Base-by-base conservation (phyloP, 2,329 filamentous ascomycete genomes). In the Clarireedia paspali region DNA sequence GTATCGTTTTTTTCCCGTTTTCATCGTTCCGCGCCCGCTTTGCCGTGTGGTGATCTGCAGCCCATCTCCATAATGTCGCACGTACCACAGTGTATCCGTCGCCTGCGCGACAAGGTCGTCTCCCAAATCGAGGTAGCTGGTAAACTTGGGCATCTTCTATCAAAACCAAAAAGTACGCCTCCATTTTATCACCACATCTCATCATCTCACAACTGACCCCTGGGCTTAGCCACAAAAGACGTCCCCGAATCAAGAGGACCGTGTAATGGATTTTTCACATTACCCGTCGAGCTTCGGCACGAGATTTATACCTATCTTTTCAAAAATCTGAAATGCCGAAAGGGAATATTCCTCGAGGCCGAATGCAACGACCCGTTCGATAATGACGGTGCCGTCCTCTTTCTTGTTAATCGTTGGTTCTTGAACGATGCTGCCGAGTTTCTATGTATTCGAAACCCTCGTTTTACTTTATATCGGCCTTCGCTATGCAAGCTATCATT, bases 261-360 rank as follows among this genome's bases (percentile, higher is more conserved):
- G 15, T 26, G 42, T 47, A 47, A 26, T 53, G 50, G 30, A 20
- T 53, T 53, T 14, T 54, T 48, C 36, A 54, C 39, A 24, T 23
- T 54, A 40, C 52, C 46, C 6, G 34, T 34, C 24, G 52, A 50
- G 46, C 44, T 50, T 42, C 36, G 52, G 46, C 46, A 55, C 24
- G 52, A 50, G 20, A 6, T 55, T 20, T 50, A 55, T 49, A 50
- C 45, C 30, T 50, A 55, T 30, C 52, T 55, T 36, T 55, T 55
- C 46, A 55, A 24, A 6, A 30, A 55, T 9, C 40, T 55, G 26
- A 55, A 36, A 44, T 55, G 52, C 40, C 27, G 52, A 55, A 36
- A 55, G 9, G 38, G 47, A 50, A 26, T 55, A 7, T 55, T 55
- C 17, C 40, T n/a, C 27, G 44, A 40, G 30, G 52, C 52, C 40